These are phyloP conservation scores for Pueraria montana DNA, from an alignment of 306 rosid genomes.

Conservation along the genomic window DNA sequence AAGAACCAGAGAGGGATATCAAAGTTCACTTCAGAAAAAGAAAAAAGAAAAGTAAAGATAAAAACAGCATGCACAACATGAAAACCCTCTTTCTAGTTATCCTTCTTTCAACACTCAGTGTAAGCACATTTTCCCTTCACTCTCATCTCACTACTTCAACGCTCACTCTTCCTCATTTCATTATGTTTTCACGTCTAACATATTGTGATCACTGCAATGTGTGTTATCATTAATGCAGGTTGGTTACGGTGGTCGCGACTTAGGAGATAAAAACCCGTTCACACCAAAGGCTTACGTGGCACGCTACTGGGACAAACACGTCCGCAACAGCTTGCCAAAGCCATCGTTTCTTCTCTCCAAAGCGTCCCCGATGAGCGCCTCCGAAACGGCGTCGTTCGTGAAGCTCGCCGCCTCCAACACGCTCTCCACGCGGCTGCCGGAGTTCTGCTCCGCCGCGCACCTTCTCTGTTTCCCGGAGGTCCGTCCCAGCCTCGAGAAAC, in stretches of 20 bases:
- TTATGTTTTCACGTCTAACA: background rate
- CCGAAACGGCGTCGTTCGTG: constrained; percentile 58
- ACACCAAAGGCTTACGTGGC: constrained; percentile 66
- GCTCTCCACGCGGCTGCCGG: constrained; percentile 67
- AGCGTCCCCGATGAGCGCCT: constrained; percentile 74
- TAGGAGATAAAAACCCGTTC: constrained; percentile 67
- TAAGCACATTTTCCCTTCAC: background rate
- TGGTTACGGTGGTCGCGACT: constrained; percentile 31
- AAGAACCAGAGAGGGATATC: background rate
- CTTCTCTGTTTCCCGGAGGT: constrained; percentile 82
- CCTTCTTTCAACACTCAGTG: background rate
- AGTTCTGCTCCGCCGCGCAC: constrained; percentile 78
- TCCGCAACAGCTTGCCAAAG: constrained; percentile 56
- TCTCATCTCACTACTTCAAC: too few relatives aligned
- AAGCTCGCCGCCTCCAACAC: constrained; percentile 63
- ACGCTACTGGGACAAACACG: constrained; percentile 83
- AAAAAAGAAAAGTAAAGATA: background rate
- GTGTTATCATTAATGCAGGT: constrained; percentile 63
- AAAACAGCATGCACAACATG: background rate
- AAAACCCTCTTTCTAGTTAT: background rate
- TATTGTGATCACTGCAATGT: background rate
- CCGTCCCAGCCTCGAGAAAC: constrained; percentile 57
- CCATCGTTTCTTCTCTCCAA: constrained; percentile 71
- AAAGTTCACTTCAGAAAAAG: background rate
- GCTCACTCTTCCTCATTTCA: background rate